phyloP scores from a whole-genome alignment of 192 early-diverging fungal species.

The Endogone sp. region DNA sequence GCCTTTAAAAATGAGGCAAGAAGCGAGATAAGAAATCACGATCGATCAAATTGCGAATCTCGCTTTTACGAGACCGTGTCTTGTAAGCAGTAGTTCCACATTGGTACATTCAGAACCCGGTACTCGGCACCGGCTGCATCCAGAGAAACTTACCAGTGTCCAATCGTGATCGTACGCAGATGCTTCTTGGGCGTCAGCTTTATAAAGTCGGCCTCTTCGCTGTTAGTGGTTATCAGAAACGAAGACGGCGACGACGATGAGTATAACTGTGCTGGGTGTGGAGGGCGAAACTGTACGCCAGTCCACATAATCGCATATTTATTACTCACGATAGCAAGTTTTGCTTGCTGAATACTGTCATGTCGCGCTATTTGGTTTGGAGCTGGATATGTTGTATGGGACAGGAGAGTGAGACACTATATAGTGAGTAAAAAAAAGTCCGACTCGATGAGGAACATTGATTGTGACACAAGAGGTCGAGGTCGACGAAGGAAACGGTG shows the following conservation, averaged over 20 bases:
- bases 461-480: too few species aligned
- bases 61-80: too few species aligned
- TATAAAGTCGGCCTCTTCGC: background rate
- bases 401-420: too few species aligned
- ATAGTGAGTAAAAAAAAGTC: too few species aligned
- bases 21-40: too few species aligned
- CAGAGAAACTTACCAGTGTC: constrained; percentile 68
- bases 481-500: too few species aligned
- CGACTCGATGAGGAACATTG: too few species aligned
- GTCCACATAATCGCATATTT: too few species aligned
- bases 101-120: background rate
- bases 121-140: background rate
- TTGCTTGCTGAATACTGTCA: background rate
- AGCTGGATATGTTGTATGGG: too few species aligned
- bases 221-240: background rate
- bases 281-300: background rate
- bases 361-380: background rate
- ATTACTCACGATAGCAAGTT: background rate
- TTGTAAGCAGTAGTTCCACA: constrained; percentile 5
- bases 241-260: too few species aligned
- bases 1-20: constrained; percentile 48
- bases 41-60: too few species aligned
- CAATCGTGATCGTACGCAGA: constrained; percentile 79
- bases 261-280: background rate
- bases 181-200: constrained; percentile 59